A percentile compares a stretch with the other conserved stretches of the same genome.
Evolutionary conservation across 352 stramenopile genomes (phyloP).

Genomic region (Globisporangium apiculatum): DNA sequence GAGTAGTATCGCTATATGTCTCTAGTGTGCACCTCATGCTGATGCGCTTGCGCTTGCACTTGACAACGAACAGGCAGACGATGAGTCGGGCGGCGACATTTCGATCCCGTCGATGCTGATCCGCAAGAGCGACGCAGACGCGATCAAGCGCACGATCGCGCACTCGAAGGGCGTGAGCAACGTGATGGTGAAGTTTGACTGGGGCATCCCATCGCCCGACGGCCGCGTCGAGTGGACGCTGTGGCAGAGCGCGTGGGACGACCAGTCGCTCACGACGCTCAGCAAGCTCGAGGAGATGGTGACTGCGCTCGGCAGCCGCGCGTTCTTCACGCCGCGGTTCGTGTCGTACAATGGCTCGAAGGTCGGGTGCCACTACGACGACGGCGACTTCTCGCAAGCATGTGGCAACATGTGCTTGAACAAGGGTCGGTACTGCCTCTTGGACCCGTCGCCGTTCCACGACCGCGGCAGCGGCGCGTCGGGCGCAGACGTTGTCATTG

Average conservation of each 20-base stretch:
- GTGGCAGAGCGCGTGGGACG: conserved; percentile 93
- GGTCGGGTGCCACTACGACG: conserved; percentile 84
- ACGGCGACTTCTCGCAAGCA: conserved; percentile 49
- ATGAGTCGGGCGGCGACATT: conserved; percentile 95
- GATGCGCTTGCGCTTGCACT: no score
- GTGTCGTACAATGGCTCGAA: conserved; percentile 95
- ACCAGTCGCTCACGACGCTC: conserved; percentile 71
- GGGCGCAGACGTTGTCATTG: conserved; percentile 92
- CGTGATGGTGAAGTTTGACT: conserved; percentile 94
- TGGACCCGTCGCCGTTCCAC: conserved; percentile 93
- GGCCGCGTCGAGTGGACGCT: conserved; percentile 96
- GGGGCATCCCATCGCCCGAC: conserved; percentile 90
- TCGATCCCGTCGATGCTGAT: conserved; percentile 95
- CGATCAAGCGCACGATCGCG: conserved; percentile 86
- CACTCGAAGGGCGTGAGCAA: conserved; percentile 86
- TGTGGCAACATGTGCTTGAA: conserved; percentile 98
- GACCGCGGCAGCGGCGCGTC: conserved; percentile 89
- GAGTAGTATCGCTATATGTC: no score
- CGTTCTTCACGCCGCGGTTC: conserved; percentile 95
- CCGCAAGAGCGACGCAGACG: conserved; percentile 92
- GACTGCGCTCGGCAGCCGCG: conserved; percentile 80
- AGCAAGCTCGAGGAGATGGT: conserved; percentile 81
- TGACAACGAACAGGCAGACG: conserved; percentile 68
- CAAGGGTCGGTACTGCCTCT: conserved; percentile 94
- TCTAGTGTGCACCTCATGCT: no score